Evolutionary conservation across 495 filamentous ascomycete genomes (phyloP).

Genomic region (Cetradonia linearis): DNA sequence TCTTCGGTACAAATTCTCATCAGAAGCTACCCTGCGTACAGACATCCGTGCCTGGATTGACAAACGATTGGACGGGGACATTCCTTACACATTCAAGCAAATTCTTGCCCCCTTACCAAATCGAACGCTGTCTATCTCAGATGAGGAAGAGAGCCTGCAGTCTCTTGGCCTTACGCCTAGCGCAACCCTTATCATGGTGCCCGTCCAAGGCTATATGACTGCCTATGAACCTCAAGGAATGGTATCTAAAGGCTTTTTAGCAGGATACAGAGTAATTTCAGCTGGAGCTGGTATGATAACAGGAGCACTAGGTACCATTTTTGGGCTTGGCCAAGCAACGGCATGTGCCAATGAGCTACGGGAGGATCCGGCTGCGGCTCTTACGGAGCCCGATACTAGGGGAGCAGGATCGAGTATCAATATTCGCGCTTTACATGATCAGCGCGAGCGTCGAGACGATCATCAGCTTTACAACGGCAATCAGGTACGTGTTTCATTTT

Average conservation of each 20-base stretch:
- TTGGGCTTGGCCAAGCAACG: constrained; percentile 39
- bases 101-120: constrained; percentile 72
- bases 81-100: constrained; percentile 74
- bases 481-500: constrained; percentile 47
- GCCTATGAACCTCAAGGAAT: constrained; percentile 47
- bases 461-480: constrained; percentile 83
- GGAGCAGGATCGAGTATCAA: constrained; percentile 28
- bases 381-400: constrained; percentile 18
- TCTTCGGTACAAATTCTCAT: constrained; percentile 60
- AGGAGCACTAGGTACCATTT: constrained; percentile 44
- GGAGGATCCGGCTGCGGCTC: neutral
- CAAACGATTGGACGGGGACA: constrained; percentile 36
- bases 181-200: constrained; percentile 74
- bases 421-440: constrained; percentile 51
- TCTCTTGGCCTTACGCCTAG: constrained; percentile 63
- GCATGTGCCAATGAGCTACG: constrained; percentile 16
- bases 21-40: constrained; percentile 48
- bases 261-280: constrained; percentile 31
- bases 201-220: constrained; percentile 48
- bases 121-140: constrained; percentile 55
- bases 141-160: constrained; percentile 58
- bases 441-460: constrained; percentile 39
- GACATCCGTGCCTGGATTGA: constrained; percentile 76
- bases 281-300: constrained; percentile 35
- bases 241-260: constrained; percentile 35